phyloP scores from a whole-genome alignment of 2,329 filamentous ascomycete species.

The Trichoderma breve region DNA sequence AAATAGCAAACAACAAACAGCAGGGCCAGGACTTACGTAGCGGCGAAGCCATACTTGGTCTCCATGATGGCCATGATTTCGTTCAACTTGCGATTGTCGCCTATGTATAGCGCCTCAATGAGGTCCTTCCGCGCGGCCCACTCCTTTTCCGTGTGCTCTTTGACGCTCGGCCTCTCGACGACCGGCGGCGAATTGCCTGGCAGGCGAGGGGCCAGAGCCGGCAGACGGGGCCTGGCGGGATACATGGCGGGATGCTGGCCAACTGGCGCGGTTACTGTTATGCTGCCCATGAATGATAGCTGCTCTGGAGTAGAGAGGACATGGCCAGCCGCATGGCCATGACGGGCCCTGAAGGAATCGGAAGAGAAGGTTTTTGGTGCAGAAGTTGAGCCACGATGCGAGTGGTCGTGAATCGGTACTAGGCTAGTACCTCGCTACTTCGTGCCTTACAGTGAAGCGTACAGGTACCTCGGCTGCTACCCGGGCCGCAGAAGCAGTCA shows the following conservation, averaged over 20 bases:
- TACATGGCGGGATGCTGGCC: conserved; percentile 15
- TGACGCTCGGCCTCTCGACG: conserved; percentile 29
- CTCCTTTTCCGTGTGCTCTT: conserved; percentile 37
- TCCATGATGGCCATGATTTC: conserved; percentile 39
- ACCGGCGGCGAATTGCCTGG: conserved; percentile 29
- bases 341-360: conserved; percentile 3
- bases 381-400: not conserved
- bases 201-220: conserved; percentile 35
- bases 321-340: conserved; percentile 16
- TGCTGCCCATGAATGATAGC: conserved; percentile 5
- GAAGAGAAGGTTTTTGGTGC: conserved; percentile 6
- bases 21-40: conserved; percentile 34
- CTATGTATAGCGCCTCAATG: conserved; percentile 36
- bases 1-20: not conserved
- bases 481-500: not conserved
- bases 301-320: conserved; percentile 2
- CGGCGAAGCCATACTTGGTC: conserved; percentile 36
- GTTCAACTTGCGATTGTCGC: conserved; percentile 36
- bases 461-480: conserved; percentile 3
- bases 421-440: conserved; percentile 1
- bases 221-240: conserved; percentile 27
- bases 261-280: not conserved
- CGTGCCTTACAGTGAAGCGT: not conserved
- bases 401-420: not conserved
- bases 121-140: conserved; percentile 35